Base-by-base conservation (phyloP, 257 asterid genomes). In the Solanum paucissectum region DNA sequence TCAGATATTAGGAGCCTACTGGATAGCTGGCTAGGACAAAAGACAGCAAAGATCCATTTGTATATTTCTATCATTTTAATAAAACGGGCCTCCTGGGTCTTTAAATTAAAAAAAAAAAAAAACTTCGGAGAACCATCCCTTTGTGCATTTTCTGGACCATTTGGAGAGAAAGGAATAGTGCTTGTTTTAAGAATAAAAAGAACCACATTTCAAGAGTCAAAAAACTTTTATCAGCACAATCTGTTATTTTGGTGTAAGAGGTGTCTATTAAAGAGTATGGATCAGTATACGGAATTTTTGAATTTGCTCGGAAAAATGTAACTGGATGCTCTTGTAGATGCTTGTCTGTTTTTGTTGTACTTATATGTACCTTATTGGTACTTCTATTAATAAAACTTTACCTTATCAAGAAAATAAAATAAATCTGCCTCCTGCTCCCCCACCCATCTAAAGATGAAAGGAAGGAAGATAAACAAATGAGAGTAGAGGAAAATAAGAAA, bases 391-490 rank as follows among this genome's bases (percentile, higher is more conserved):
- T 74, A 74, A 73, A 74, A 74, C 52, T 74, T 37, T 21, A 37
- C 83, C 83, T 20, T 74, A 36, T 20, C 16, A 20, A 37, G 42
- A 74, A 20, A 74, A 18, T 21, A 36, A 36, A 33, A 72, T 55
- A 9, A 79, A 46, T 44, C 29, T 27, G 29, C 69, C 69, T 49
- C 40, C 85, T 44, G 42, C 68, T 46, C 66, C 55, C 66, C 66
- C 16, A 81, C 42, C 68, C 69, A 27, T 5, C 8, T 10, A 64
- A 75, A 16, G 83, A 86, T 71, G 37, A 86, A 86, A 32, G 73
- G 49, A 18, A 20, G 74, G 52, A 55, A 42, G 72, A 88, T 83
- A 64, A 79, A 89, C 81, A 88, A 87, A 85, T 69, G 49, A 69
- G 64, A 71, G 66, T n/a, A 69, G 14, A 23, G 49, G 58, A 86